phyloP scores from a whole-genome alignment of 2,329 filamentous ascomycete species.

The Ophiosphaerella narmari region DNA sequence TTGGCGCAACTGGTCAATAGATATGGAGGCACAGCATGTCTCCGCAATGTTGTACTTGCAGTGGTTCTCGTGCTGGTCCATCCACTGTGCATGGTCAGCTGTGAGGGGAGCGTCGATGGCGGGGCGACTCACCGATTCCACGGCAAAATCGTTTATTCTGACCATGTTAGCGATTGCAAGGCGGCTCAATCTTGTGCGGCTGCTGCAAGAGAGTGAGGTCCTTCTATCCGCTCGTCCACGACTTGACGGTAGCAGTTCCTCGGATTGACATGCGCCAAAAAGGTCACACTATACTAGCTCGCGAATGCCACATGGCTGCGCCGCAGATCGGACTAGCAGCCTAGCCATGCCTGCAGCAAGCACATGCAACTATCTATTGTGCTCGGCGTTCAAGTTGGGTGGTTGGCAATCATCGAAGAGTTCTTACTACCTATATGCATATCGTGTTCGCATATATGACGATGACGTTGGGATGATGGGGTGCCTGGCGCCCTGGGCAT shows the following conservation, averaged over 20 bases:
- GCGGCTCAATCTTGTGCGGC: no score
- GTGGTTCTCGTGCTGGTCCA: constrained; percentile 59
- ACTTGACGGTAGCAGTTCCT: constrained; percentile 4
- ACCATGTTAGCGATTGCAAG: constrained; percentile 53
- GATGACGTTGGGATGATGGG: not conserved
- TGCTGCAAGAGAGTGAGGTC: not conserved
- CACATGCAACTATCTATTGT: not conserved
- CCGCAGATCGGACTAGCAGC: not conserved
- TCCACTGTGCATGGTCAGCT: constrained; percentile 52
- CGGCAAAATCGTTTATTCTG: constrained; percentile 65
- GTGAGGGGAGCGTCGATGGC: constrained; percentile 14
- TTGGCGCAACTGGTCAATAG: constrained; percentile 66
- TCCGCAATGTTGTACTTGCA: constrained; percentile 74
- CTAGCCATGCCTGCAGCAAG: no score
- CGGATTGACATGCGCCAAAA: constrained; percentile 16
- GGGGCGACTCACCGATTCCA: constrained; percentile 65
- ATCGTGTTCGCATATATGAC: not conserved
- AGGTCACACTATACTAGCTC: not conserved
- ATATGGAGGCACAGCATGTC: constrained; percentile 77
- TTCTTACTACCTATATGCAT: no score
- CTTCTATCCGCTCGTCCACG: constrained; percentile 6
- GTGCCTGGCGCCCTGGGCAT: not conserved
- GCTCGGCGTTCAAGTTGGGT: not conserved
- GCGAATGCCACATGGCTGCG: constrained; percentile 1
- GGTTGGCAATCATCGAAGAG: no score